A percentile compares a stretch with the other conserved stretches of the same genome.
Conservation (phyloP, 73 alveolate species). For the Paramecium sexaurelia region DNA sequence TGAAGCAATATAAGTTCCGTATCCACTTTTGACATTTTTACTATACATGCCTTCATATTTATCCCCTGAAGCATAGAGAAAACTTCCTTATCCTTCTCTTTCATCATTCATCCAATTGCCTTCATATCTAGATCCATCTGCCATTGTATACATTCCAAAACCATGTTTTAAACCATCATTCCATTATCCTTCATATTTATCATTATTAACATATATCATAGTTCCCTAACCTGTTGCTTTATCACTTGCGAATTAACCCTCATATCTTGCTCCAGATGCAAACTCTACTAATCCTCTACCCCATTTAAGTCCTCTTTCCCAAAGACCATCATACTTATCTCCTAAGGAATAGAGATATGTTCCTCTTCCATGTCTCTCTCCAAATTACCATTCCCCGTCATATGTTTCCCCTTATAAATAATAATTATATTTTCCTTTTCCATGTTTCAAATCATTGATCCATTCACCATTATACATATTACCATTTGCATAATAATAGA, state of each 20-base stretch:
- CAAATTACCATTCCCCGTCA: conserved; percentile 68
- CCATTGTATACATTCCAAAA: conserved; percentile 55
- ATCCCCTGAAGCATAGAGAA: conserved; percentile 56
- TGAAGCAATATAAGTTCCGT: conserved; percentile 69
- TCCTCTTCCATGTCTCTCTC: conserved; percentile 64
- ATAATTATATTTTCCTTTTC: conserved; percentile 62
- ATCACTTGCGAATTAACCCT: conserved; percentile 37
- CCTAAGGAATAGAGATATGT: conserved; percentile 2
- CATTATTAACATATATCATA: conserved; percentile 39
- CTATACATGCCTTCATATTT: conserved; percentile 65
- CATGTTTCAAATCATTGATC: conserved; percentile 66
- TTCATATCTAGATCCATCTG: conserved; percentile 64
- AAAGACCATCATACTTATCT: conserved; percentile 60
- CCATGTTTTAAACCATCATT: conserved; percentile 66
- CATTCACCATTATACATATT: conserved; percentile 62
- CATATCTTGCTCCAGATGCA: conserved; percentile 66
- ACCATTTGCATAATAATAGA: conserved; percentile 61
- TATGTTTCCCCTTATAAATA: conserved; percentile 46
- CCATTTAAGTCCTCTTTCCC: conserved; percentile 59
- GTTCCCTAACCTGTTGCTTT: conserved; percentile 63
- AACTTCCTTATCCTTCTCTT: conserved; percentile 61
- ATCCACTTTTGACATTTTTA: conserved; percentile 74
- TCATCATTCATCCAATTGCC: conserved; percentile 69
- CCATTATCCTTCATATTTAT: conserved; percentile 68
- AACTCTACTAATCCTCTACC: conserved; percentile 61